A percentile compares a stretch with the other conserved stretches of the same genome.
Conservation (phyloP, 2,329 filamentous ascomycete species). For the Epichloe hybrida region DNA sequence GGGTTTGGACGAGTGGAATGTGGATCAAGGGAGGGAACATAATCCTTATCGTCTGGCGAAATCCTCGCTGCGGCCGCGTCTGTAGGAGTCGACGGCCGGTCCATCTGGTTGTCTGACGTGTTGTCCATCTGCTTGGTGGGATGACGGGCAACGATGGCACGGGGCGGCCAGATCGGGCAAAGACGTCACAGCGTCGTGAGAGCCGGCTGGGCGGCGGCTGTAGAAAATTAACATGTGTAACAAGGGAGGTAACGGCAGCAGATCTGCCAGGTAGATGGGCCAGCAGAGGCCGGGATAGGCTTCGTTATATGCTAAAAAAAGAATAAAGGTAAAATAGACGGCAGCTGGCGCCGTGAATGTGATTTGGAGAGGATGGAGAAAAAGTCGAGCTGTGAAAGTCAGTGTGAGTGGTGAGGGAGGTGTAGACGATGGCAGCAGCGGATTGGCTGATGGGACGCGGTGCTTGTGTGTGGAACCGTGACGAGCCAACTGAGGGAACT, state of each 20-base stretch:
- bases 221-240: conserved; percentile 44
- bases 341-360: conserved; percentile 1
- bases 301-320: neutral
- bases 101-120: conserved; percentile 29
- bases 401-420: conserved; percentile 2
- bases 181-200: conserved; percentile 37
- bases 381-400: conserved; percentile 1
- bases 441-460: conserved; percentile 19
- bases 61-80: conserved; percentile 32
- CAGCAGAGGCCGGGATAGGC: neutral
- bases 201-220: conserved; percentile 40
- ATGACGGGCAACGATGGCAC: conserved; percentile 11
- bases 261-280: neutral
- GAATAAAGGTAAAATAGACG: neutral
- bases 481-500: conserved; percentile 4
- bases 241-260: conserved; percentile 13
- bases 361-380: neutral
- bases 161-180: conserved; percentile 29
- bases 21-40: conserved; percentile 40
- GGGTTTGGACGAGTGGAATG: conserved; percentile 50
- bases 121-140: conserved; percentile 4
- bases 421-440: conserved; percentile 12
- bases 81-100: conserved; percentile 34
- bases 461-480: conserved; percentile 26
- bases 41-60: conserved; percentile 28